Conservation (phyloP, 2,329 filamentous ascomycete species). For the Apiospora arundinis region DNA sequence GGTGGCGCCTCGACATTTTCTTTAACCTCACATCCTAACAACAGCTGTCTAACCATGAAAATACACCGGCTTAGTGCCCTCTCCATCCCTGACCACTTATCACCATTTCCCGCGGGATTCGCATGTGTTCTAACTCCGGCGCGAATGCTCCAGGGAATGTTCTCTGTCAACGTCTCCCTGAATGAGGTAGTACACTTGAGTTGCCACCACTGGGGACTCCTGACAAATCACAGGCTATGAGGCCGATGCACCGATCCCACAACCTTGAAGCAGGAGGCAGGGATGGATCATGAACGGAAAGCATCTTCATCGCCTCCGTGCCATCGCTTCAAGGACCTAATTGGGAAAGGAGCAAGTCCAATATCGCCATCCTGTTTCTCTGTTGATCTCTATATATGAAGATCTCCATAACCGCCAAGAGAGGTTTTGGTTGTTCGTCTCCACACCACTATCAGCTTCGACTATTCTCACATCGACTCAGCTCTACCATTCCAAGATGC, state of each 20-base stretch:
- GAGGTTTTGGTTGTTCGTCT: not conserved
- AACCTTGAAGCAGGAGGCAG: not conserved
- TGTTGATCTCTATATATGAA: not conserved
- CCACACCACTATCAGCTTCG: not conserved
- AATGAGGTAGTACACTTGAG: not conserved
- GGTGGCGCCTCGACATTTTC: not conserved
- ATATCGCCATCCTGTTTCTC: not conserved
- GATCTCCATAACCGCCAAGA: not conserved
- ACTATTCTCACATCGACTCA: not conserved
- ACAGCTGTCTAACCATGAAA: not conserved
- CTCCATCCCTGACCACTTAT: not conserved
- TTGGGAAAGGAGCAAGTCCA: not conserved
- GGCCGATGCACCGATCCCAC: not conserved
- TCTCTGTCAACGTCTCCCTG: too few species aligned
- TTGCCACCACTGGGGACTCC: not conserved
- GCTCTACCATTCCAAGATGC: not conserved
- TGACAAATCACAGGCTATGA: not conserved
- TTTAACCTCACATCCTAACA: not conserved
- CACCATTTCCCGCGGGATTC: not conserved
- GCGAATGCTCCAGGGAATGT: too few species aligned
- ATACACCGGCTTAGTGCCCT: too few species aligned
- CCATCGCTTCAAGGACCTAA: too few species aligned
- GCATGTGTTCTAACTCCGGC: not conserved
- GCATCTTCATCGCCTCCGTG: not conserved
- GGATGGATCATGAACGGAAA: not conserved